phyloP scores from a whole-genome alignment of 495 filamentous ascomycete genomes.

The Penicillium verhagenii region DNA sequence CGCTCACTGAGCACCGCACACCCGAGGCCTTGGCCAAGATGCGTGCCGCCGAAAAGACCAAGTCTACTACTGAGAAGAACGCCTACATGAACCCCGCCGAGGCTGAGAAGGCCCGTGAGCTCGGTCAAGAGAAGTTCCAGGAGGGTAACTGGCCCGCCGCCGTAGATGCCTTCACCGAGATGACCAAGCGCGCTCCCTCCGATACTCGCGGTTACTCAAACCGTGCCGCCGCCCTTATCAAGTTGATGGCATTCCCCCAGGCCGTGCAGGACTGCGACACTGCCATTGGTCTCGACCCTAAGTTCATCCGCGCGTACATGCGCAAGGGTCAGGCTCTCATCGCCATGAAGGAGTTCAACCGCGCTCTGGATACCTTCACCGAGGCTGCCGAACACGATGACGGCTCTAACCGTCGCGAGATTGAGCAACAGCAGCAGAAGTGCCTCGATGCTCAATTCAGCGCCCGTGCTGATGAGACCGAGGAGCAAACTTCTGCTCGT shows the following conservation, averaged over 20 bases:
- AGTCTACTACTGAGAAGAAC: constrained; percentile 71
- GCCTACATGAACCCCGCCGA: constrained; percentile 87
- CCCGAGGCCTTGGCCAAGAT: constrained; percentile 92
- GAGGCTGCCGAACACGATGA: constrained; percentile 78
- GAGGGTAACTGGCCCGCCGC: constrained; percentile 94
- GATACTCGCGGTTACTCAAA: constrained; percentile 97
- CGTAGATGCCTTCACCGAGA: constrained; percentile 93
- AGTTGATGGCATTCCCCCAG: constrained; percentile 90
- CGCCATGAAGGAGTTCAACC: constrained; percentile 96
- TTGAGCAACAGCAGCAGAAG: constrained; percentile 92
- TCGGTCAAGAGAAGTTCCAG: constrained; percentile 95
- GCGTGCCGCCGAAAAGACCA: constrained; percentile 86
- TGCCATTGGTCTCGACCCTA: constrained; percentile 85
- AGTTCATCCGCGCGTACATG: constrained; percentile 93
- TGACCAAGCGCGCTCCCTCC: constrained; percentile 91
- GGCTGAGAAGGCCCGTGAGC: constrained; percentile 92
- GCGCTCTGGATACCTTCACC: constrained; percentile 83
- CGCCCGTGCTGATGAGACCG: constrained; percentile 88
- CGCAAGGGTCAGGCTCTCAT: constrained; percentile 91
- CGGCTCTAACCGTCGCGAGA: constrained; percentile 78
- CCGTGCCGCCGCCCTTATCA: constrained; percentile 93
- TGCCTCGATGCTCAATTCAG: constrained; percentile 87
- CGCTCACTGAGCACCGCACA: constrained; percentile 93
- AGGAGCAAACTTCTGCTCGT: constrained; percentile 91
- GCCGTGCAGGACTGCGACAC: constrained; percentile 90